Base-by-base conservation (phyloP, 371 early-diverging fungal genomes). In the Lichtheimia corymbifera region DNA sequence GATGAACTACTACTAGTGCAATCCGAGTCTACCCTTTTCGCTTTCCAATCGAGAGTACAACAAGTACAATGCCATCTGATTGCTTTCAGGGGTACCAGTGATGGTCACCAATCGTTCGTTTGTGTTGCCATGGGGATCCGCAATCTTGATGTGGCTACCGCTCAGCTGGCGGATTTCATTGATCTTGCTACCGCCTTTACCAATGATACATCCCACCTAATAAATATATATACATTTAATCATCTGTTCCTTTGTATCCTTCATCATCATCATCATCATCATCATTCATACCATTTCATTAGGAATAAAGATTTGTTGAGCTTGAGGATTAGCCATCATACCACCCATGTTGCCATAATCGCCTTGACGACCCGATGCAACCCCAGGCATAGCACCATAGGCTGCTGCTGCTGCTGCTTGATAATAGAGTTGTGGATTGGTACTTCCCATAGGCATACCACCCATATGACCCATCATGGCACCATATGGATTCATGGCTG, bases 161-260 rank as follows among this genome's bases (percentile, higher is more conserved):
- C 89, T 87, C 53, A 83, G 62, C 42, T 86, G 83, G 55, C 94
- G 83, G 44, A 95, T 89, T 62, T 92, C 92, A 65, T 91, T 93
- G 68, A 93, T 93, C 71, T 88, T 89, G 35, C 78, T 79, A n/a
- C 95, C 95, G 2, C 88, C 88, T 68, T 91, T 92, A 64, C 95
- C 95, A 73, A 94, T 94, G 53, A 94, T 87, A 55, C 89, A 87
- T 9, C 95, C 94, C 24, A 93, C 80, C 80, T 79, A 64, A 6
- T 5, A 0, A 50, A 25, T 50, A 20, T 15, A 24, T 18, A 24
- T n/a, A 18, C 44, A 20, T 47, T 25, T 13, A 50, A 4, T 13
- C 50, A 50, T 5, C 49, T 7, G 0, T 30, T 25, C 5, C 53
- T 9, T 11, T 53, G 4, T 52, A 12, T 35, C 27, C 41, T 20